A percentile compares a stretch with the other conserved stretches of the same genome.
Conservation (phyloP, 331 rosid genomes). For the Arachis monticola region DNA sequence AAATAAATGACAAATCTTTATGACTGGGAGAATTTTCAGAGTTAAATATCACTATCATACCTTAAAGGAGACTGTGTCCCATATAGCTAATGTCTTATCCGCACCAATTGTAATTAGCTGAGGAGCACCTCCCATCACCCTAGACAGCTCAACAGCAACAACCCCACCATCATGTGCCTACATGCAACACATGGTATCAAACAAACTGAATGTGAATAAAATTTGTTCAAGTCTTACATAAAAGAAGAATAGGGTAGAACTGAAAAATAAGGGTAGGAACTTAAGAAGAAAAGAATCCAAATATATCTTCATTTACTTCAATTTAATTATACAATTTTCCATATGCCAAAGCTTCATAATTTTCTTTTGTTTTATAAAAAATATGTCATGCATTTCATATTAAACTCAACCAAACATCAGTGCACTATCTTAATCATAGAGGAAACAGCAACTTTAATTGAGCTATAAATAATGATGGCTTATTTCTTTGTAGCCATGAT, state of each 20-base stretch:
- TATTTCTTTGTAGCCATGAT: conserved; percentile 32
- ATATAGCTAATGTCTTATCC: conserved; percentile 95
- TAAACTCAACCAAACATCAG: conserved; percentile 15
- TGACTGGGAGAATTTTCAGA: conserved; percentile 24
- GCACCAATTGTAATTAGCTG: conserved; percentile 99
- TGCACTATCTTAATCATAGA: conserved; percentile 13
- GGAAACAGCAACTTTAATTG: conserved; percentile 29
- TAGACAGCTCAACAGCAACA: conserved; percentile 96
- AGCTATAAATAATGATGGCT: conserved; percentile 32
- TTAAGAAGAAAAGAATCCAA: background rate
- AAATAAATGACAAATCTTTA: conserved; percentile 37
- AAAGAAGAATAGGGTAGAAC: conserved; percentile 21
- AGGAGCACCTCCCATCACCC: conserved; percentile 96
- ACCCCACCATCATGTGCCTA: conserved; percentile 99
- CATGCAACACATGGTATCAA: conserved; percentile 39
- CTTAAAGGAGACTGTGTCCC: conserved; percentile 98
- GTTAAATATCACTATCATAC: conserved; percentile 44
- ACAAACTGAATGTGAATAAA: conserved; percentile 36
- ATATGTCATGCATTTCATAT: conserved; percentile 19
- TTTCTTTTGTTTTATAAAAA: background rate
- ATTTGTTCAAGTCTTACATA: conserved; percentile 14
- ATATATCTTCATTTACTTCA: conserved; percentile 23
- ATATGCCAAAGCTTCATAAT: background rate
- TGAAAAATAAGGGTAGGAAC: conserved; percentile 13
- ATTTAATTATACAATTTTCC: conserved; percentile 23